These are phyloP conservation scores for Phoma sp. DNA, from an alignment of 2,329 filamentous ascomycete species.

Conservation along the genomic window DNA sequence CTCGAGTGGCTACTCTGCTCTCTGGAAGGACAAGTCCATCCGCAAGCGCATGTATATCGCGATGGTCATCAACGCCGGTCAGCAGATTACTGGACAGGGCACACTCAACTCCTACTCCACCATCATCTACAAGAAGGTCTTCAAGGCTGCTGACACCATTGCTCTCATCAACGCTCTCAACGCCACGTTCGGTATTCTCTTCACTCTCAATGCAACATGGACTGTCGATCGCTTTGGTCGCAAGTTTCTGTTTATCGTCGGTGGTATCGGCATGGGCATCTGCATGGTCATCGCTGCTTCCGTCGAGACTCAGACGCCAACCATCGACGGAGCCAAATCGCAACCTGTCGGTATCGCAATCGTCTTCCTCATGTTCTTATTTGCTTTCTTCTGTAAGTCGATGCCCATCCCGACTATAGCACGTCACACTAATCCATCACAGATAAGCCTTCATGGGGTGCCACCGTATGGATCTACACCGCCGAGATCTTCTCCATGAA, in stretches of 20 bases:
- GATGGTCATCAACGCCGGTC: constrained; percentile 71
- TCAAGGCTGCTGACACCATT: constrained; percentile 61
- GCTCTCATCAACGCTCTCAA: constrained; percentile 77
- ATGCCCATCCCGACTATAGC: not conserved
- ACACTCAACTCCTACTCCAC: constrained; percentile 75
- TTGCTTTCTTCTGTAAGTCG: constrained; percentile 65
- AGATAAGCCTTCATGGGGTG: constrained; percentile 73
- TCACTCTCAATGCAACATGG: constrained; percentile 76
- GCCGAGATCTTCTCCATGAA: constrained; percentile 74
- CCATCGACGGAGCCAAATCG: constrained; percentile 60
- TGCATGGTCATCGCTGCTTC: constrained; percentile 72
- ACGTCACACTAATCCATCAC: constrained; percentile 29
- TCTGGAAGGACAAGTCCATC: constrained; percentile 73
- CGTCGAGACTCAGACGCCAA: constrained; percentile 64
- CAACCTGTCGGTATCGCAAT: constrained; percentile 69
- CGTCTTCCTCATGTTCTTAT: constrained; percentile 70
- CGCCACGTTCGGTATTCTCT: constrained; percentile 73
- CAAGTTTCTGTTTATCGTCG: constrained; percentile 71
- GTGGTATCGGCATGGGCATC: constrained; percentile 70
- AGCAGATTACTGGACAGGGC: constrained; percentile 75
- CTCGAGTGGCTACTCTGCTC: constrained; percentile 65
- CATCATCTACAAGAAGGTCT: constrained; percentile 76
- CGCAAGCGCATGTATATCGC: constrained; percentile 70
- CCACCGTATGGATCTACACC: constrained; percentile 74
- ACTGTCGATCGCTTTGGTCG: constrained; percentile 74